Conservation (phyloP, 1,284 basidiomycete species). For the Prillingera fragicola region DNA sequence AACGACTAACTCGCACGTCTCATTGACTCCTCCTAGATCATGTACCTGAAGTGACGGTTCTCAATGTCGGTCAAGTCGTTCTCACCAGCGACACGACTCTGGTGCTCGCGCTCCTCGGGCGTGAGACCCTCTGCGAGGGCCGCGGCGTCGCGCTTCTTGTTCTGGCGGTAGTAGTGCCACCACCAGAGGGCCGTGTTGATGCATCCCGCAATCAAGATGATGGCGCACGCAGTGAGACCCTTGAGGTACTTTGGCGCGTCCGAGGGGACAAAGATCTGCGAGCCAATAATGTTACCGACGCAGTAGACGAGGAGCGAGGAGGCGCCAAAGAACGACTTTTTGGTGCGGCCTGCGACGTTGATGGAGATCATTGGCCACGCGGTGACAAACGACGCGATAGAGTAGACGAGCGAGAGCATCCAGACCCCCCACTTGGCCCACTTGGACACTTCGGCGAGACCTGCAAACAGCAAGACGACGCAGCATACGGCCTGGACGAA, state of each 20-base stretch:
- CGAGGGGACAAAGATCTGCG: slow-evolving; percentile 18
- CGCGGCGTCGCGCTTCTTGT: slow-evolving; percentile 21
- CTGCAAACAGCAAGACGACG: slow-evolving; percentile 22
- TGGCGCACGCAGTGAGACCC: slow-evolving; percentile 18
- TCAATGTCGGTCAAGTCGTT: slow-evolving; percentile 27
- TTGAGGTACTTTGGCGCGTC: slow-evolving; percentile 22
- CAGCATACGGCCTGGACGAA: slow-evolving; percentile 12
- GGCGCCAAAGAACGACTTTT: slow-evolving; percentile 23
- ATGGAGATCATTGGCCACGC: slow-evolving; percentile 26
- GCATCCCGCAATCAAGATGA: slow-evolving; percentile 13
- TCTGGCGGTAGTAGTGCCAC: slow-evolving; percentile 21
- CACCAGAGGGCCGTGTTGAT: slow-evolving; percentile 21
- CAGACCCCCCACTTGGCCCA: slow-evolving; percentile 26
- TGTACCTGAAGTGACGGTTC: slow-evolving; percentile 14
- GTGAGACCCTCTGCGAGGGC: slow-evolving; percentile 21
- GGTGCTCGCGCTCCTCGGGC: slow-evolving; percentile 24
- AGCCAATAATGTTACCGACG: slow-evolving; percentile 24
- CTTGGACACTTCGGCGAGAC: slow-evolving; percentile 13
- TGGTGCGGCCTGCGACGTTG: slow-evolving; percentile 31
- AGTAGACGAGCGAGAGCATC: no score
- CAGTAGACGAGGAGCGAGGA: slow-evolving; percentile 21
- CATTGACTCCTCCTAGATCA: no score
- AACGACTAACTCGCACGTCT: no score
- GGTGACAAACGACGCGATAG: slow-evolving; percentile 14
- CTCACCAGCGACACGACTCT: slow-evolving; percentile 26